Evolutionary conservation across 257 asterid genomes (phyloP).

Genomic region (Coffea canephora): DNA sequence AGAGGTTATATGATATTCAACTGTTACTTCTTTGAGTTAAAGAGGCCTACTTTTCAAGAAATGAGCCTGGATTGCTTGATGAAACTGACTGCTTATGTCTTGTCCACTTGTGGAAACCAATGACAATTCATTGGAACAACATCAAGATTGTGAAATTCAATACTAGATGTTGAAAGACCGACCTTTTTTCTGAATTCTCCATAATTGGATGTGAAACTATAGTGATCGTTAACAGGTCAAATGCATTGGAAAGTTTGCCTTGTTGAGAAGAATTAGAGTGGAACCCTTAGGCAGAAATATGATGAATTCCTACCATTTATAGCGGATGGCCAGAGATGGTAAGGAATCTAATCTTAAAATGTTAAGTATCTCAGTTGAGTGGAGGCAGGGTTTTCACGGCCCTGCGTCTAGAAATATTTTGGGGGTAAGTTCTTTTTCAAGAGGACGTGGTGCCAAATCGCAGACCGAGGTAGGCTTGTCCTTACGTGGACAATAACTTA

Average conservation of each 20-base stretch:
- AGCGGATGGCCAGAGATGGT: not conserved
- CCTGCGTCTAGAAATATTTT: not conserved
- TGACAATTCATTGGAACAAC: not conserved
- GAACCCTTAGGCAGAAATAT: not conserved
- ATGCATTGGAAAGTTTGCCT: too few relatives aligned
- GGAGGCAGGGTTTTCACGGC: not conserved
- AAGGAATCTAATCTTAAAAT: not conserved
- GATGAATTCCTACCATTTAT: not conserved
- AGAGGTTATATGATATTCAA: not conserved
- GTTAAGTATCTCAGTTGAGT: not conserved
- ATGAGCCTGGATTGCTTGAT: not conserved
- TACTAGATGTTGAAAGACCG: not conserved
- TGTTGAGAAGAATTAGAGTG: not conserved
- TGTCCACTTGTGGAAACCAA: not conserved
- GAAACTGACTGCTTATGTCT: not conserved
- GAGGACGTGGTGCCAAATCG: constrained; percentile 35
- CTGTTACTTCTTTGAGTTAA: not conserved
- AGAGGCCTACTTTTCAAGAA: not conserved
- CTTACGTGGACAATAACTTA: constrained; percentile 39
- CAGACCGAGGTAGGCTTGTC: constrained; percentile 62
- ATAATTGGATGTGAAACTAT: not conserved
- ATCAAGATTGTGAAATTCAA: not conserved
- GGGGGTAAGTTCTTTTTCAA: constrained; percentile 29
- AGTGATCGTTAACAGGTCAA: not conserved
- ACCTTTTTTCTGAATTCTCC: not conserved